Conservation (phyloP, 768 basidiomycete species). For the Lepiota venenata region DNA sequence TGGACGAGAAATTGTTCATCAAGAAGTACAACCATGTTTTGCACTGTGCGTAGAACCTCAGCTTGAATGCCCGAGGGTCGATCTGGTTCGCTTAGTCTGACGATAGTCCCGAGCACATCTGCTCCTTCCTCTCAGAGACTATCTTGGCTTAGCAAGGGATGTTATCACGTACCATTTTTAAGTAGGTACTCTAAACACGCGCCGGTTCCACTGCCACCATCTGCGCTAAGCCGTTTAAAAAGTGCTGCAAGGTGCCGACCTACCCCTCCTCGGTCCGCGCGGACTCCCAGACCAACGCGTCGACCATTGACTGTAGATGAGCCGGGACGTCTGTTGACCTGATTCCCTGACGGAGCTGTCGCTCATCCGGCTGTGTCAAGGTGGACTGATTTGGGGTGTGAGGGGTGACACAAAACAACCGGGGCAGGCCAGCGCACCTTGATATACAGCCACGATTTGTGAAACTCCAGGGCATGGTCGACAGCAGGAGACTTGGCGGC, state of each 20-base stretch:
- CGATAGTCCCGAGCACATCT: constrained; percentile 86
- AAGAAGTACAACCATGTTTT: constrained; percentile 87
- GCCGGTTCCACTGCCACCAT: constrained; percentile 66
- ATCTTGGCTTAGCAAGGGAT: background rate
- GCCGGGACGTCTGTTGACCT: constrained; percentile 76
- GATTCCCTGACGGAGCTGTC: constrained; percentile 81
- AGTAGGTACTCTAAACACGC: constrained; percentile 88
- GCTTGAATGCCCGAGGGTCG: constrained; percentile 88
- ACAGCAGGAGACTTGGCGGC: constrained; percentile 43
- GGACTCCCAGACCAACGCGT: constrained; percentile 83
- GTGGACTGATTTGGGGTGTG: constrained; percentile 52
- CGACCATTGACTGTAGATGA: constrained; percentile 76
- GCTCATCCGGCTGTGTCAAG: constrained; percentile 84
- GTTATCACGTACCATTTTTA: constrained; percentile 63
- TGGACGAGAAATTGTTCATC: constrained; percentile 95
- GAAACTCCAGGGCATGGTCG: constrained; percentile 73
- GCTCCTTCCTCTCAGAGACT: constrained; percentile 7
- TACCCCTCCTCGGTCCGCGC: constrained; percentile 86
- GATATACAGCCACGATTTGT: constrained; percentile 70
- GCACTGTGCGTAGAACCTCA: constrained; percentile 81
- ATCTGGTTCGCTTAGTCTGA: constrained; percentile 81
- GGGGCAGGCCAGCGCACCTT: constrained; percentile 43
- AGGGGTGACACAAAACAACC: background rate
- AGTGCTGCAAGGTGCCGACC: constrained; percentile 25
- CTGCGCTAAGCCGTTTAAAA: constrained; percentile 8